Evolutionary conservation across 2,329 filamentous ascomycete genomes (phyloP), one percentile per base, ranked within the genome.

Genomic region (Leptographium radiaticola): DNA sequence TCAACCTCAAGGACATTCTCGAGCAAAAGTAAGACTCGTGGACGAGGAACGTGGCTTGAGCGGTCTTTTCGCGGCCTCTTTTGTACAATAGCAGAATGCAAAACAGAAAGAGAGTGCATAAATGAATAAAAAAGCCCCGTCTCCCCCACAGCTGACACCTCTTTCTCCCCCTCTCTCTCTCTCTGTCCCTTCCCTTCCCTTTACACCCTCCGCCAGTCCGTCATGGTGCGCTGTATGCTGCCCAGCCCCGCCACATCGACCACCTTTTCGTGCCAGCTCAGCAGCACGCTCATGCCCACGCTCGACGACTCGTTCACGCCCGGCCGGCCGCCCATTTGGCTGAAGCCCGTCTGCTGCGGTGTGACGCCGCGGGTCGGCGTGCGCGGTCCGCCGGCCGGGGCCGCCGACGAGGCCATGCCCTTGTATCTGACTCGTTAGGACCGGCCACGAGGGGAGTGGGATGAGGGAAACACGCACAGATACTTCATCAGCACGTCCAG

Each of bases 181-280:
- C 42, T 13, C n/a, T 42, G 16, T 13, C 42, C 10, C n/a, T 33
- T 33, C 10, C n/a, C 46, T 20, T 38, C 13, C 12, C 18, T n/a
- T 74, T 73, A 95, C 62, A 94, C 91, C 63, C 86, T 93, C 65
- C 93, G 84, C 74, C 91, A 87, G 75, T 98, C 93, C 44, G 89
- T 93, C 90, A 98, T 96, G 60, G 89, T 89, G 63, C 93, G 81
- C 58, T 89, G 87, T 70, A 98, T 93, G 68, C 87, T 89, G 46
- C 93, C 93, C 61, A 89, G 76, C 30, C 93, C 93, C 40, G 89
- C 88, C 64, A 96, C 83, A 64, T 98, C 93, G 6, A 97, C 89
- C 58, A 96, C 80, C 79, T 96, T 98, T 75, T 98, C 93, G 67
- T 98, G 93, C 93, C 93, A 98, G 71, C 89, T 96, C 61, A 98